Base-by-base conservation (phyloP, 345 rosid species). In the Lepidium aucheri region DNA sequence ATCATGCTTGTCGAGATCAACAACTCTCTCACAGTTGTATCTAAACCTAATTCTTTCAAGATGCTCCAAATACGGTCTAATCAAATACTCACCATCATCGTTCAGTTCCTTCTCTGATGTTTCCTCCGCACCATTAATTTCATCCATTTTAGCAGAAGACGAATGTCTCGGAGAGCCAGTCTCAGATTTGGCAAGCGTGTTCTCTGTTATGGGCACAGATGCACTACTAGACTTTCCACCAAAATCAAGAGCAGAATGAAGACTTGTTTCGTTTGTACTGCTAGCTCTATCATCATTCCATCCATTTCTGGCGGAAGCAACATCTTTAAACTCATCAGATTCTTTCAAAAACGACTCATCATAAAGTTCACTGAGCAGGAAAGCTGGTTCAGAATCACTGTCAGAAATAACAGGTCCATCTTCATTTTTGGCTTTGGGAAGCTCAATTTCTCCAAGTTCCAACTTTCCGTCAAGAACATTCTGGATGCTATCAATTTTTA, bases 1-100 rank as follows among this genome's bases (percentile, higher is more conserved):
- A 77, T 95, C 99, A 60, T 88, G 97, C 79, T 95, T 95, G 81
- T 95, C 99, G 74, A 95, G 91, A 72, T 97, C 96, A 26, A 91
- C 82, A 65, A 95, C 97, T 71, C 97, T 82, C 78, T 95, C 99
- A 70, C 97, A 95, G 80, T 95, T 95, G 74, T 85, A 95, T 74
- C 89, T 84, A 82, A 82, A 85, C 61, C 91, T 80, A 41, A 95
- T 95, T 79, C 85, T 95, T 71, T 95, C 99, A 51, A 80, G 83
- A 67, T 89, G 99, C 79, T 95, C 97, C 80, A 95, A 77, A 79
- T 81, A 95, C 59, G 99, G 99, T 74, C 99, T 82, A 79, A 95
- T 91, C 74, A 91, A 76, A 84, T 95, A 89, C 70, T 95, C 99
- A 51, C 99, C 99, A 81, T 85, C 87, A 77, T 90, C 97, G 70